Evolutionary conservation across 345 rosid genomes (phyloP), one percentile per base, ranked within the genome.

Genomic region (Raphanus sativus): DNA sequence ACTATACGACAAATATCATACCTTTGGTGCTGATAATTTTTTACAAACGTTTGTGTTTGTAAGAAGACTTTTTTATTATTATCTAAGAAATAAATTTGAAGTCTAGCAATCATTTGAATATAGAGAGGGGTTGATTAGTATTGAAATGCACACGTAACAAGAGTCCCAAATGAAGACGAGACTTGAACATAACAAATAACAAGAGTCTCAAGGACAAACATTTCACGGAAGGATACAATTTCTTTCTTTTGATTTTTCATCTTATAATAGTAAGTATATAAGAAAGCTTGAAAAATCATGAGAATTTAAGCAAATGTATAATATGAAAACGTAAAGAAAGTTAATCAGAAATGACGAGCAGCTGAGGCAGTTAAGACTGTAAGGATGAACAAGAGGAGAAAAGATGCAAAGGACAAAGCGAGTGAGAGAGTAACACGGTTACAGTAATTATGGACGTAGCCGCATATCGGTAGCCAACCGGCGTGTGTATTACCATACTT

Each of bases 391-490:
- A 89, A 65, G 29, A 67, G 63, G 71, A 83, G 2, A 63, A 83
- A 32, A 4, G 90, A 63, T 4, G 77, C 64, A 45, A 76, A 87
- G 6, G 89, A 70, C n/a, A 88, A 11, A 0, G 62, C 26, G 4
- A 87, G 0, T 15, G 94, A 77, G 62, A 38, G 2, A 26, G 77
- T 78, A 60, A 56, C 81, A 71, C 75, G 84, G 52, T 56, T 52
- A 56, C 97, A 91, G 79, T 83, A 91, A 33, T 62, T 75, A n/a
- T 33, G 62, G 1, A 90, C 76, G 7, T 82, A 73, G 33, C 67
- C 77, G 26, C 97, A 90, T 1, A 94, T 86, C 17, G 89, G 80
- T 77, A 76, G 32, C 98, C 98, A 94, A 2, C 96, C 94, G 1
- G 86, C 80, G 28, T 84, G 87, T 25, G 9, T 45, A 64, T 89